phyloP scores from a whole-genome alignment of 306 rosid species.

The Corylus avellana region DNA sequence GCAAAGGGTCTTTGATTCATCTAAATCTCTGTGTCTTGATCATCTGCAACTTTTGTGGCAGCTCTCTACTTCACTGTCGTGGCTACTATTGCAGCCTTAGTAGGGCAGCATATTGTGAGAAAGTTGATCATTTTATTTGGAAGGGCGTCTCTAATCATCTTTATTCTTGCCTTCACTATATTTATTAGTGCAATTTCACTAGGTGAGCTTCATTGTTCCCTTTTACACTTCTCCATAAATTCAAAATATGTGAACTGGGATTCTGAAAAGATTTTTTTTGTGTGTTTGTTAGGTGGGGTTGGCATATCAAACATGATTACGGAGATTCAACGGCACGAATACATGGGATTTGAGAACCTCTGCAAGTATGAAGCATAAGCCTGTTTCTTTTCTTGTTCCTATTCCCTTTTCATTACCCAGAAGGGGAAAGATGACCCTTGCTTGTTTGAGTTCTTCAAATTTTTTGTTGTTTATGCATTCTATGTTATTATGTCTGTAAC shows the following conservation, averaged over 20 bases:
- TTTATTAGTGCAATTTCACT: constrained; percentile 75
- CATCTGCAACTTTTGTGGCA: constrained; percentile 31
- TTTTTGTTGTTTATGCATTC: too few relatives aligned
- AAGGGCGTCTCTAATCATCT: constrained; percentile 86
- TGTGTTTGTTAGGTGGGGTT: constrained; percentile 67
- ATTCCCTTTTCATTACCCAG: not conserved
- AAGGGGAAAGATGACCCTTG: too few relatives aligned
- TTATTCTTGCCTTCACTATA: constrained; percentile 72
- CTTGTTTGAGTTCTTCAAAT: too few relatives aligned
- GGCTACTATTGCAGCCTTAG: constrained; percentile 74
- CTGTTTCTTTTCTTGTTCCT: not conserved
- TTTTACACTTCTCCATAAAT: not conserved
- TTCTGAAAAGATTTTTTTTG: constrained; percentile 16
- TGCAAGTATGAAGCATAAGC: constrained; percentile 59
- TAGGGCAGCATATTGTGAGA: constrained; percentile 81
- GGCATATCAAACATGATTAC: constrained; percentile 64
- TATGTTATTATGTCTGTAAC: too few relatives aligned
- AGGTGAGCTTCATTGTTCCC: constrained; percentile 41
- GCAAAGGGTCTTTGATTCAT: not conserved
- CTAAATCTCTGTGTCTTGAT: not conserved
- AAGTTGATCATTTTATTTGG: constrained; percentile 61
- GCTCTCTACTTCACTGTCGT: constrained; percentile 69
- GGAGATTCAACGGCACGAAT: constrained; percentile 52
- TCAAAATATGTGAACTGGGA: not conserved
- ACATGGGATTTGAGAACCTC: constrained; percentile 88